Evolutionary conservation across 768 basidiomycete genomes (phyloP).

Genomic region (Leccinum olivaceopallidum): DNA sequence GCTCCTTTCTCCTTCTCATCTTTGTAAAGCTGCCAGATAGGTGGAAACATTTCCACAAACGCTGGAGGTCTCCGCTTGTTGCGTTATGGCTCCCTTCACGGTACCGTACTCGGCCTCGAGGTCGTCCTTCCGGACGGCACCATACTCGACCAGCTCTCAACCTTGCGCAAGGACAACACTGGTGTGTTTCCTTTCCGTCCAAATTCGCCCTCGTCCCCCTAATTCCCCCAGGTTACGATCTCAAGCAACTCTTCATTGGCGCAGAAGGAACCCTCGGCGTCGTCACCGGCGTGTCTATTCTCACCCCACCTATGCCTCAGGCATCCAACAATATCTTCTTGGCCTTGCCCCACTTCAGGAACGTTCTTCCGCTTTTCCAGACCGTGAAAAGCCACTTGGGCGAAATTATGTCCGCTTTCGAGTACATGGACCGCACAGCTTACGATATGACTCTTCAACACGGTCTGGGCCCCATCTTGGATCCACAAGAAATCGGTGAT

Average conservation of each 20-base stretch:
- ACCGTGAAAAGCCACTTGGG: conserved; percentile 80
- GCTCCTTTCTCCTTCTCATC: conserved; percentile 5
- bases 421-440: conserved; percentile 88
- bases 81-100: conserved; percentile 94
- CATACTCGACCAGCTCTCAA: conserved; percentile 84
- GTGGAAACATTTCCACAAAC: conserved; percentile 96
- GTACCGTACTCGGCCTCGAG: conserved; percentile 92
- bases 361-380: conserved; percentile 83
- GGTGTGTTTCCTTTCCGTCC: conserved; percentile 46
- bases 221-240: conserved; percentile 75
- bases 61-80: conserved; percentile 95
- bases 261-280: conserved; percentile 96
- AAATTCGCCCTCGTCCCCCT: neutral
- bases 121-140: conserved; percentile 95
- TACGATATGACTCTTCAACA: conserved; percentile 85
- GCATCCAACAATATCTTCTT: conserved; percentile 92
- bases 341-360: conserved; percentile 82
- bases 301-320: conserved; percentile 80
- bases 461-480: conserved; percentile 75
- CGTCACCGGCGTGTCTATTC: conserved; percentile 92
- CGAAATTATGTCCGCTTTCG: conserved; percentile 96
- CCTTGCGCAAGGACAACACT: conserved; percentile 95
- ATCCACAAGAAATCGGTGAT: conserved; percentile 70
- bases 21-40: conserved; percentile 83
- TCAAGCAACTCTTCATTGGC: conserved; percentile 98